Percentiles rank a stretch among this genome's conserved stretches.
These are phyloP conservation scores for Myriosclerotinia duriaeana DNA, from an alignment of 2,329 filamentous ascomycete genomes.

Conservation along the genomic window DNA sequence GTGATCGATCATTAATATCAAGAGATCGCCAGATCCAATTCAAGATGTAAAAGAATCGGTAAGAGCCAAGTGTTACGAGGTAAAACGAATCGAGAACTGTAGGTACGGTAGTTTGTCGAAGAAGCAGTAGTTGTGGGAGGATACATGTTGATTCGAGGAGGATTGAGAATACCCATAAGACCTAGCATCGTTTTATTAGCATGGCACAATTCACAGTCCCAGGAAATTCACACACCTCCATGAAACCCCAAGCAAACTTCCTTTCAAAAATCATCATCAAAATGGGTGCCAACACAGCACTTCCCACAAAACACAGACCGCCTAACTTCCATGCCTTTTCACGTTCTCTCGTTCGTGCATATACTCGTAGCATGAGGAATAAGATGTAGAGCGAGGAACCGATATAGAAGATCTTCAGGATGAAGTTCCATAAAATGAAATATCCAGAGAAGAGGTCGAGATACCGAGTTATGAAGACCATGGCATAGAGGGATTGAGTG, in stretches of 20 bases:
- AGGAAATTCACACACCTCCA: constrained; percentile 46
- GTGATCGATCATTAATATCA: constrained; percentile 59
- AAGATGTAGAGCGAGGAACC: constrained; percentile 82
- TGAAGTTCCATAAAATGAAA: constrained; percentile 66
- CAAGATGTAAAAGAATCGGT: constrained; percentile 83
- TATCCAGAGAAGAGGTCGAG: constrained; percentile 67
- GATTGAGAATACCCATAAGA: constrained; percentile 84
- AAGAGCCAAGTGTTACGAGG: constrained; percentile 80
- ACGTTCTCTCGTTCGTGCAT: constrained; percentile 80
- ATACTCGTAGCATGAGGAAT: constrained; percentile 81
- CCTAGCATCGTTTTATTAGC: constrained; percentile 47
- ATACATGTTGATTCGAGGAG: constrained; percentile 90
- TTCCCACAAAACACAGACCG: constrained; percentile 63
- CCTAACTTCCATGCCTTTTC: constrained; percentile 95
- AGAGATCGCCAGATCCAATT: constrained; percentile 80
- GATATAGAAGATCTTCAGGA: constrained; percentile 90
- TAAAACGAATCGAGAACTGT: constrained; percentile 98
- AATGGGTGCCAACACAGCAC: constrained; percentile 68
- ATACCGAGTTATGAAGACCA: constrained; percentile 85
- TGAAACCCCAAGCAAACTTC: constrained; percentile 49
- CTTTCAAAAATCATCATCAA: constrained; percentile 66
- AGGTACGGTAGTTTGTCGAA: constrained; percentile 91
- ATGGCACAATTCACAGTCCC: neutral
- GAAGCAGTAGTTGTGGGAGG: constrained; percentile 84
- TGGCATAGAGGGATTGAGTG: constrained; percentile 81